Percentiles rank a stretch among this genome's conserved stretches.
Conservation (phyloP, 108 stramenopile species). For the Conticribra guillardii region DNA sequence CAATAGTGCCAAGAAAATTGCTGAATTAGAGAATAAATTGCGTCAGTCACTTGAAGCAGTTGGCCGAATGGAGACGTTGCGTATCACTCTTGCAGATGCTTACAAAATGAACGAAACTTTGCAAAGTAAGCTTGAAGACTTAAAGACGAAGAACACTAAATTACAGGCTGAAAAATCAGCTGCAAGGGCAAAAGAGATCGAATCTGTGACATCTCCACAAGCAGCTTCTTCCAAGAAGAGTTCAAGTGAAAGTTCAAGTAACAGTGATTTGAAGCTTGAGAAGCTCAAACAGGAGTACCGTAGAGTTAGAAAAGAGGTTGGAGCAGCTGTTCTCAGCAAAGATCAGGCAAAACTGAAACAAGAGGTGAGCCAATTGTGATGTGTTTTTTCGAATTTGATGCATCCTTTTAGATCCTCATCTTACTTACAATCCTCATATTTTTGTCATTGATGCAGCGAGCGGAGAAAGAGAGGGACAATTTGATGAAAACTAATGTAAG, state of each 20-base stretch:
- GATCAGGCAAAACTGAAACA: slow-evolving; percentile 80
- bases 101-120: slow-evolving; percentile 72
- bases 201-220: slow-evolving; percentile 32
- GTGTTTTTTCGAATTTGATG: slow-evolving; percentile 9
- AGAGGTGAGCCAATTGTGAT: no score
- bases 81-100: slow-evolving; percentile 69
- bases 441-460: slow-evolving; percentile 33
- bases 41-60: slow-evolving; percentile 86
- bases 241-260: slow-evolving; percentile 19
- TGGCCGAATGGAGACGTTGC: slow-evolving; percentile 66
- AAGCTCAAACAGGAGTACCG: slow-evolving; percentile 72
- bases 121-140: slow-evolving; percentile 71
- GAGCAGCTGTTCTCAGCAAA: slow-evolving; percentile 68
- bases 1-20: slow-evolving; percentile 61
- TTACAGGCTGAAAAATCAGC: slow-evolving; percentile 58
- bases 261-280: slow-evolving; percentile 47
- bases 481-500: slow-evolving; percentile 73
- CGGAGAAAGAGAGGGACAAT: slow-evolving; percentile 75
- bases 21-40: slow-evolving; percentile 80
- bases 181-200: slow-evolving; percentile 40
- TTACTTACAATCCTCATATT: background rate
- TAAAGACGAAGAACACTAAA: slow-evolving; percentile 71
- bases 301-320: slow-evolving; percentile 71
- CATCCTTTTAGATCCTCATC: background rate
- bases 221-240: slow-evolving; percentile 22